Evolutionary conservation across 192 early-diverging fungal species (phyloP), one percentile per base, ranked within the genome.

Genomic region (Coemansia sp.): DNA sequence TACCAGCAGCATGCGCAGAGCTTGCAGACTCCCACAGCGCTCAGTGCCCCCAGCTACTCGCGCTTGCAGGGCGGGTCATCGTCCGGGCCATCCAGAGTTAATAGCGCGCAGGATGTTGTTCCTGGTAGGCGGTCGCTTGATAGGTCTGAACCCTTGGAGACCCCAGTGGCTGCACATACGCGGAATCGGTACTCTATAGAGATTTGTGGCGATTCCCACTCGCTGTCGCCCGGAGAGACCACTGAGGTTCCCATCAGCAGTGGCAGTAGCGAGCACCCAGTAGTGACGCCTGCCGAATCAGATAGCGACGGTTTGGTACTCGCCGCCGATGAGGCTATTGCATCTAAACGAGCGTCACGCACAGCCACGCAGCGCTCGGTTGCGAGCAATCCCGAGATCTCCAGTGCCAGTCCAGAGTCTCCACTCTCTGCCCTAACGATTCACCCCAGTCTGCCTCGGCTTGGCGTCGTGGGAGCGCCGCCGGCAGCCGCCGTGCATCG

Each of bases 1-100:
- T 71, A 69, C 66, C 60, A 56, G 23, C 67, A 74, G 62, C 71
- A 79, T 33, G 60, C 67, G 20, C 73, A 71, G 40, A 71, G 50
- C 45, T 48, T 67, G 59, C 66, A 71, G 39, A 50, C 62, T 7
- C 78, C 78, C 0, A 53, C 69, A 3, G 67, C 69, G 1, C 56
- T 75, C 9, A 63, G 58, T 10, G 67, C 66, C 6, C 70, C 78
- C 13, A 63, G 59, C 7, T 66, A 70, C 57, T 65, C 69, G 23
- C 67, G 66, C 13, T 46, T 72, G 16, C 63, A 68, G 43, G 16
- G n/a, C 11, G 38, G 40, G 28, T 31, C 26, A 6, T 21, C 31
- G 26, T 35, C 36, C 2, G n/a, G 28, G 40, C 69, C 58, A 2
- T 31, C 9, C 26, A 59, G 67, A 16, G 59, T 70, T 14, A 42